Conservation (phyloP, 495 filamentous ascomycete genomes). For the Geoglossum glabrum region DNA sequence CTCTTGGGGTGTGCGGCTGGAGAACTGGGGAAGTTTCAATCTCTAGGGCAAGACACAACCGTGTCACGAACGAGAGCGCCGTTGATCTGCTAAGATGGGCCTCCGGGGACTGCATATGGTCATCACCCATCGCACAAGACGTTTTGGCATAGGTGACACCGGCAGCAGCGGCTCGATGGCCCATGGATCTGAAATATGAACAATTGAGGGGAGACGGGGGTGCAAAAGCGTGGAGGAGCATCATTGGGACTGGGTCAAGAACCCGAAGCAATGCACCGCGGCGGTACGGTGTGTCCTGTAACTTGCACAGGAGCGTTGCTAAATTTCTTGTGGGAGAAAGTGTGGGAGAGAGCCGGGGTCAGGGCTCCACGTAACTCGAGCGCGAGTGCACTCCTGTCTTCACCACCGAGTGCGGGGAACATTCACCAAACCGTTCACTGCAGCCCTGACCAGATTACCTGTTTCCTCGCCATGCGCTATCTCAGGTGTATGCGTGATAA, state of each 20-base stretch:
- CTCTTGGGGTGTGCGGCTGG: neutral
- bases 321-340: neutral
- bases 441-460: neutral
- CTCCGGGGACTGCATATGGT: neutral
- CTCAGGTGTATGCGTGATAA: neutral
- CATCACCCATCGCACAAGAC: neutral
- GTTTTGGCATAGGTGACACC: constrained; percentile 1
- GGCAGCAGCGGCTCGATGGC: neutral
- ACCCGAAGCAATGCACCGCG: neutral
- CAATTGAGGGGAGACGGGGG: neutral
- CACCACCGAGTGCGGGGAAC: neutral
- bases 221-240: neutral
- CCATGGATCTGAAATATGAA: neutral
- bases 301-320: neutral
- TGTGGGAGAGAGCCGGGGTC: neutral
- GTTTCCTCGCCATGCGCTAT: neutral
- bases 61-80: neutral
- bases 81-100: neutral
- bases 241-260: neutral
- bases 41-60: neutral
- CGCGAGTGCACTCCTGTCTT: neutral
- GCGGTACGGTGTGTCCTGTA: neutral
- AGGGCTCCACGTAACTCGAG: neutral
- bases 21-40: neutral
- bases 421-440: neutral